These are phyloP conservation scores for Colletotrichum sp. DNA, from an alignment of 2,329 filamentous ascomycete genomes.

Conservation along the genomic window DNA sequence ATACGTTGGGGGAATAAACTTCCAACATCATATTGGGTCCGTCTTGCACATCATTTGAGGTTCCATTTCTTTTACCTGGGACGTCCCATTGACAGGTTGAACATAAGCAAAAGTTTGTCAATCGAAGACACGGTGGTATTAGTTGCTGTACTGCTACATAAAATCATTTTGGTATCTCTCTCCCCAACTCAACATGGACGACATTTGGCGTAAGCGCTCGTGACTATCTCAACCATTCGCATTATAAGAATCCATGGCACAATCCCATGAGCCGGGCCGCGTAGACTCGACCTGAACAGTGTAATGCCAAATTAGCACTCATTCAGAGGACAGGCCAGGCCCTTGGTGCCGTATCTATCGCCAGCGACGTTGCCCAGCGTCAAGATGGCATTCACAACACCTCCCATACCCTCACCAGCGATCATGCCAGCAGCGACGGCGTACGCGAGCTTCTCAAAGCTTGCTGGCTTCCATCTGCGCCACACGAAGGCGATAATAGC, in stretches of 20 bases:
- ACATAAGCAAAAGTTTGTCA: not conserved
- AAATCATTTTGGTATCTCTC: not conserved
- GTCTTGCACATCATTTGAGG: not conserved
- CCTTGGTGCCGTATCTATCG: conserved; percentile 33
- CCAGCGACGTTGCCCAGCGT: conserved; percentile 37
- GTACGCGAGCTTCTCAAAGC: conserved; percentile 64
- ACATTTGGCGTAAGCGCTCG: not conserved
- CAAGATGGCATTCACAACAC: conserved; percentile 49
- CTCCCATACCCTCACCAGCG: conserved; percentile 68
- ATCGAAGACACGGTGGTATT: not conserved
- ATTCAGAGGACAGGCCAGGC: conserved; percentile 33
- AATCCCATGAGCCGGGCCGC: not conserved
- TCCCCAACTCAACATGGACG: not conserved
- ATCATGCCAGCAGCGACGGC: conserved; percentile 66
- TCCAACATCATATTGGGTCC: not conserved
- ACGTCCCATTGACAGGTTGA: not conserved
- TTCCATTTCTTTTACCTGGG: not conserved
- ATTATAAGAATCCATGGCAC: rapidly evolving
- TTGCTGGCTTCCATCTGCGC: conserved; percentile 55
- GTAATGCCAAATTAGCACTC: conserved; percentile 25
- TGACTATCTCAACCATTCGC: not conserved
- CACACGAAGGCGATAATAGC: conserved; percentile 57
- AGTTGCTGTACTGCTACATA: rapidly evolving
- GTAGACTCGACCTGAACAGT: not conserved
- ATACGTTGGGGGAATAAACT: not conserved